phyloP scores from a whole-genome alignment of 768 basidiomycete species.

The Rhizopogon rudus region DNA sequence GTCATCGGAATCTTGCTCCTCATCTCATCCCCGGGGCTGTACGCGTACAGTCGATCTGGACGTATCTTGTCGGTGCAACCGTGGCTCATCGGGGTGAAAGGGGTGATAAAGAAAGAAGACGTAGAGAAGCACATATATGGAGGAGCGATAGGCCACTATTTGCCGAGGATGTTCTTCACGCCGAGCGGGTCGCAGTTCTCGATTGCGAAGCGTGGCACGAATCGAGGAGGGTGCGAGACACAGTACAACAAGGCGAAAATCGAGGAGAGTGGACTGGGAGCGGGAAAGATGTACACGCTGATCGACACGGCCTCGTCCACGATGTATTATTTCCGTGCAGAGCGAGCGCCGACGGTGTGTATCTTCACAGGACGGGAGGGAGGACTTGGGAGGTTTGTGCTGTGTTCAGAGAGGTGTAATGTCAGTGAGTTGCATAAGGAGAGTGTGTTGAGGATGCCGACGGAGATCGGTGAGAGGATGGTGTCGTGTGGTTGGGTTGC shows the following conservation, averaged over 20 bases:
- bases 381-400: slow-evolving; percentile 16
- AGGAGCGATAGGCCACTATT: background rate
- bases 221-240: slow-evolving; percentile 7
- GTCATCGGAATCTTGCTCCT: slow-evolving; percentile 2
- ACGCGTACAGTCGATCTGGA: slow-evolving; percentile 11
- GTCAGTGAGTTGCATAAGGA: slow-evolving; percentile 15
- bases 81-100: slow-evolving; percentile 19
- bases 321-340: slow-evolving; percentile 14
- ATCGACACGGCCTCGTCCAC: slow-evolving; percentile 12
- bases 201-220: background rate
- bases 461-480: background rate
- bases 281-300: slow-evolving; percentile 9
- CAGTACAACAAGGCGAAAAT: background rate
- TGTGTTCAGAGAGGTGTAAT: slow-evolving; percentile 16
- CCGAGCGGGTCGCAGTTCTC: slow-evolving; percentile 14
- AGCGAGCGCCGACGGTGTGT: slow-evolving; percentile 15
- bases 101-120: slow-evolving; percentile 6
- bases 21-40: background rate
- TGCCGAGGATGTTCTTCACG: slow-evolving; percentile 7
- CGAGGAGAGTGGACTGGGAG: background rate
- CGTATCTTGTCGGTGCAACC: slow-evolving; percentile 12
- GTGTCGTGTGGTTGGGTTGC: background rate
- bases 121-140: slow-evolving; percentile 11
- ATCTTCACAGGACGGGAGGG: slow-evolving; percentile 18
- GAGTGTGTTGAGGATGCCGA: slow-evolving; percentile 15